Conservation (phyloP, 345 rosid genomes). For the Pugionium cornutum region DNA sequence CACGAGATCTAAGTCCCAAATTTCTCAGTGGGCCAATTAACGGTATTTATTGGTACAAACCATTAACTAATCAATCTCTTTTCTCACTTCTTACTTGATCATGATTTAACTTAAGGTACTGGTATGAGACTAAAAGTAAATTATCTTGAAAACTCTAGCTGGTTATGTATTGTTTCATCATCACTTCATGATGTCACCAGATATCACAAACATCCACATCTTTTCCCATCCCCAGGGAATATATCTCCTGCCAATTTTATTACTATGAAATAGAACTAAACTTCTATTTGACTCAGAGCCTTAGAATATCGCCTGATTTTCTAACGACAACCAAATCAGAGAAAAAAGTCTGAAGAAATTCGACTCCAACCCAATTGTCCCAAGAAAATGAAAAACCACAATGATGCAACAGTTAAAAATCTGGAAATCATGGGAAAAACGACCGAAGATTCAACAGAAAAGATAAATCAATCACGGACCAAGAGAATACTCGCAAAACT, state of each 20-base stretch:
- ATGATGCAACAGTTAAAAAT: neutral
- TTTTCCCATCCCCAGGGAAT: neutral
- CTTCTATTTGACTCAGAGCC: neutral
- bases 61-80: neutral
- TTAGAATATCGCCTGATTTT: neutral
- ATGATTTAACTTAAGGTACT: neutral
- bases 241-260: neutral
- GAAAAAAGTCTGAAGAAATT: neutral
- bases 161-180: neutral
- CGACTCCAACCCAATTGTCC: neutral
- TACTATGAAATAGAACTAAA: neutral
- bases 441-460: neutral
- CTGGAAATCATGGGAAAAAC: neutral
- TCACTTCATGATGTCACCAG: neutral
- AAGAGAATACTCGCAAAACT: neutral
- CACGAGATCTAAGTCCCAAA: neutral
- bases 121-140: neutral
- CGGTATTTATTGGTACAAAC: neutral
- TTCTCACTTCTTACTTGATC: neutral
- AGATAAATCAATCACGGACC: neutral
- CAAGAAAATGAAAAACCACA: neutral
- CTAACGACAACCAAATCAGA: slow-evolving; percentile 4
- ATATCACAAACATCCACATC: slow-evolving; percentile 9
- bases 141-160: neutral
- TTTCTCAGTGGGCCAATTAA: neutral